Evolutionary conservation across 106 monocot species (phyloP).

Genomic region (Apostasia shenzhenica): DNA sequence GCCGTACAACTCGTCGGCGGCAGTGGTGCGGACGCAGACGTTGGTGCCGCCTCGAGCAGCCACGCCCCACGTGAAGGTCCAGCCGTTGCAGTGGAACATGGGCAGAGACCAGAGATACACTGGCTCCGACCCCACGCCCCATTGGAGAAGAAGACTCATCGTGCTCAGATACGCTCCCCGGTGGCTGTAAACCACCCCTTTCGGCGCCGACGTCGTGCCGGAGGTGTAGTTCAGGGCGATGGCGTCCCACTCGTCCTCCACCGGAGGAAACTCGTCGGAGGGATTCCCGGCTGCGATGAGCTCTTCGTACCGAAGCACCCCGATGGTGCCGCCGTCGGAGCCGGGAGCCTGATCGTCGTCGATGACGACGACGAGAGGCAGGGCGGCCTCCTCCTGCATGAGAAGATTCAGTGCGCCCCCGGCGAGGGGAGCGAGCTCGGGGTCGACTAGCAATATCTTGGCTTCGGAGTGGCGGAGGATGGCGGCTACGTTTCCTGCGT

Average conservation of each 20-base stretch:
- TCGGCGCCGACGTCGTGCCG: constrained; percentile 3
- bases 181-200: constrained; percentile 14
- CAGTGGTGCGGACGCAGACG: constrained; percentile 54
- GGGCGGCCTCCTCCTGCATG: neutral
- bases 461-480: constrained; percentile 17
- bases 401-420: constrained; percentile 24
- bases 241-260: constrained; percentile 35
- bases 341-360: constrained; percentile 33
- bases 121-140: constrained; percentile 57
- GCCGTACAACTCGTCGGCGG: constrained; percentile 43
- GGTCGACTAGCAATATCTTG: constrained; percentile 21
- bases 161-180: constrained; percentile 23
- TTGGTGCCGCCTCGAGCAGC: constrained; percentile 77
- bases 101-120: constrained; percentile 90
- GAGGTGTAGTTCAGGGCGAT: constrained; percentile 9
- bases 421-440: neutral
- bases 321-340: neutral
- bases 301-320: constrained; percentile 54
- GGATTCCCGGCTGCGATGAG: constrained; percentile 43
- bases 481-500: constrained; percentile 3
- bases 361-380: constrained; percentile 25
- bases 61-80: constrained; percentile 94
- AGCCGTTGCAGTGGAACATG: constrained; percentile 98
- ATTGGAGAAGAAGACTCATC: constrained; percentile 50
- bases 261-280: neutral